These are phyloP conservation scores for Coriolopsis trogii DNA, from an alignment of 1,284 basidiomycete species.

Conservation along the genomic window DNA sequence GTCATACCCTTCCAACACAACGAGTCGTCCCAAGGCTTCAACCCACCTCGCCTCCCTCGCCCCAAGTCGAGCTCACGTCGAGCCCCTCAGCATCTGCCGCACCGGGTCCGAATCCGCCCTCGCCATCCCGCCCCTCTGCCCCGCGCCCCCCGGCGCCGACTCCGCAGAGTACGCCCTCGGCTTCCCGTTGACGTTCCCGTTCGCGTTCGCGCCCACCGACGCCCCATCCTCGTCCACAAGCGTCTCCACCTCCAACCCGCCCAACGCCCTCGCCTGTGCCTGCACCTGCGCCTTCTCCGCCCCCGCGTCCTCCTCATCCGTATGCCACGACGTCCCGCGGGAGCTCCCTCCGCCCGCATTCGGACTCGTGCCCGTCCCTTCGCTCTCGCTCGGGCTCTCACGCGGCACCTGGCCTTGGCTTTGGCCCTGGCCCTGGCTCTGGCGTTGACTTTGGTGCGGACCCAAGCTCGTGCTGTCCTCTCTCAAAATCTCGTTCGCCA, in stretches of 20 bases:
- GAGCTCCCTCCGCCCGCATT: constrained; percentile 21
- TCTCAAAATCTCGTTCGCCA: constrained; percentile 46
- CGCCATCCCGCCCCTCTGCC: constrained; percentile 11
- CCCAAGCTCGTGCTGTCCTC: constrained; percentile 18
- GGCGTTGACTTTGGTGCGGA: not conserved
- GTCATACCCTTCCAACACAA: too few relatives aligned
- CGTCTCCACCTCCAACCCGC: constrained; percentile 7
- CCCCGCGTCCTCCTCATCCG: constrained; percentile 14
- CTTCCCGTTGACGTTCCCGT: not conserved
- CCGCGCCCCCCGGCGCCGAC: constrained; percentile 5
- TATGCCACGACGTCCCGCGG: constrained; percentile 31
- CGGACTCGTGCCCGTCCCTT: constrained; percentile 20
- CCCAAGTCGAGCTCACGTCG: constrained; percentile 4
- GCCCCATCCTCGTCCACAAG: constrained; percentile 18
- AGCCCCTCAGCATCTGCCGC: constrained; percentile 10
- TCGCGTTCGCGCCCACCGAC: constrained; percentile 16
- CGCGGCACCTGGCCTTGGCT: not conserved
- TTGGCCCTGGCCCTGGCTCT: not conserved
- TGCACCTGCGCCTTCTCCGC: constrained; percentile 14
- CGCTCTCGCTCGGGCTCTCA: constrained; percentile 22
- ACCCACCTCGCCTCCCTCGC: too few relatives aligned
- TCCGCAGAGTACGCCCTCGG: constrained; percentile 7
- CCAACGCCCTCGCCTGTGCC: constrained; percentile 5
- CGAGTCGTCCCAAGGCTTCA: too few relatives aligned
- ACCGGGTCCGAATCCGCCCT: constrained; percentile 32